Evolutionary conservation across 1,284 basidiomycete genomes (phyloP), one percentile per base, ranked within the genome.

Genomic region (Cutaneotrichosporon spelunceum): DNA sequence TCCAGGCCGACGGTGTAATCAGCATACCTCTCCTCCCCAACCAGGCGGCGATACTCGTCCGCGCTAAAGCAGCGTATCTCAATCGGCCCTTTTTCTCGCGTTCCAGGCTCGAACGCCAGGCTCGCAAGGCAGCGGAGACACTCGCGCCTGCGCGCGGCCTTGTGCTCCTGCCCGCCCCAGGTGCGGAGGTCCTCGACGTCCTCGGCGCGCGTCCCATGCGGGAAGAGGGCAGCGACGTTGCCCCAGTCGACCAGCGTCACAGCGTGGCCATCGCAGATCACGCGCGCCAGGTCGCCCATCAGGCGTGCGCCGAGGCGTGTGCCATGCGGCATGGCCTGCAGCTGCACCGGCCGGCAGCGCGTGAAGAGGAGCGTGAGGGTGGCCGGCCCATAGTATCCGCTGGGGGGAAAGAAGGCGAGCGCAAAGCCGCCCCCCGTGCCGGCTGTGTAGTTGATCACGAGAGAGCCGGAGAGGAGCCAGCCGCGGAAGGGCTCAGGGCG

Each of bases 401-500:
- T 30, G 14, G 48, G 48, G 13, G 48, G 48, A 27, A 50, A 50
- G 48, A 50, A 50, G 11, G 48, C 48, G 26, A 50, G 27, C 14
- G 26, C 19, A 14, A 50, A 27, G 8, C 14, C 24, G 8, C 16
- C 24, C 13, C 19, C 19, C 27, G 7, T 11, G 16, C 26, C 26
- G 5, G 27, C 48, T 9, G 48, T 30, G 14, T 30, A 50, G 26
- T 50, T 50, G 48, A 50, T 26, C 13, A 50, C 48, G 7, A 50
- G 48, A 14, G 24, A 26, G 27, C 19, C 9, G 26, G 27, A 14
- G 26, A n/a, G 27, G 27, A 27, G 26, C 48, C 48, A 50, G 7
- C 48, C 48, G 16, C 48, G 24, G 48, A 50, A 50, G 13, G 48
- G 48, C 27, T 50, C 48, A 5, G 48, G 48, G 48, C 48, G 24